Base-by-base conservation (phyloP, 163 green algal genomes). In the Chloroidium sp. region DNA sequence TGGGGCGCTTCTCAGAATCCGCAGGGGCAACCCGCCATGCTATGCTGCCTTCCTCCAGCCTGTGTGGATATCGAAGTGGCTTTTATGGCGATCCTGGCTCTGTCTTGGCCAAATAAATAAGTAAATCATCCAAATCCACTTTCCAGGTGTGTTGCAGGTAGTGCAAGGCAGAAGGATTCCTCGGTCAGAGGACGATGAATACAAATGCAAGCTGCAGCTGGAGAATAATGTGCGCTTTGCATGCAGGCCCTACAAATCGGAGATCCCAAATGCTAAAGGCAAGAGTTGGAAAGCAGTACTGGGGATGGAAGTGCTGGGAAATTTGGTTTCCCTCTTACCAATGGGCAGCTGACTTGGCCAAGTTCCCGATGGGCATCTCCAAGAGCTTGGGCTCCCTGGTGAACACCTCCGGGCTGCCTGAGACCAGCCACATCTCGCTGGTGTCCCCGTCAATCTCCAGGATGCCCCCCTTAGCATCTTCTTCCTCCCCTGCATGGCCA, bases 381-480 rank as follows among this genome's bases (percentile, higher is more conserved):
- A 59, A 76, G 59, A 87, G 75, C 68, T 87, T 77, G 0, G 85
- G 80, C 69, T 72, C 74, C 62, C 75, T 62, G 13, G 75, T 60
- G 76, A 81, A 86, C 0, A 79, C 74, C 1, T 81, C 74, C 69
- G 89, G 85, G 82, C 84, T 81, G 59, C 74, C 78, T 2, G 82
- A 78, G 76, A 88, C 83, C 80, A 93, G 82, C 86, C 86, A 93
- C 57, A 88, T 76, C 75, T 91, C 83, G 2, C 13, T 10, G 0
- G 62, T 68, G 4, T 81, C 77, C 57, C 62, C 72, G 1, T n/a
- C 62, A 36, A 88, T 78, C 61, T 85, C 77, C 0, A 80, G 59
- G 12, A 86, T 77, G 1, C 80, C 82, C 0, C 82, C 82, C 1
- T 79, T 79, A 59, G 79, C 82, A 62, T 82, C 69, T 57, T 76